Conservation (phyloP, 495 filamentous ascomycete species). For the Trichoderma asperelloides region DNA sequence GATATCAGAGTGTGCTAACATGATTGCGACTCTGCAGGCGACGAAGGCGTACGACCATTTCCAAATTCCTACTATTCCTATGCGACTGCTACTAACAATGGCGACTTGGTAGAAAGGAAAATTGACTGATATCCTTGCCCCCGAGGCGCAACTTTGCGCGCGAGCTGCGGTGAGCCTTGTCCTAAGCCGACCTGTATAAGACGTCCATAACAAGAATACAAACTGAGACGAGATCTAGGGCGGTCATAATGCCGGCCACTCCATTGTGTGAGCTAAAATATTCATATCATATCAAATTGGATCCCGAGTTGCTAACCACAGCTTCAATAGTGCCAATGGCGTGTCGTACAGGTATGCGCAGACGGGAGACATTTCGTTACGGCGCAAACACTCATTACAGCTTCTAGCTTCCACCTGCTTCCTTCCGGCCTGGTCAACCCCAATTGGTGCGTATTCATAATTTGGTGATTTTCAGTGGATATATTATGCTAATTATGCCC, state of each 20-base stretch:
- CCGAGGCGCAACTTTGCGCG: conserved; percentile 29
- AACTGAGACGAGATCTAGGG: conserved; percentile 16
- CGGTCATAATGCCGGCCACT: conserved; percentile 49
- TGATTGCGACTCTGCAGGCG: not conserved
- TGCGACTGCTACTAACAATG: not conserved
- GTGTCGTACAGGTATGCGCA: conserved; percentile 36
- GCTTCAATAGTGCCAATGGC: conserved; percentile 26
- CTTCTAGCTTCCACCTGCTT: conserved; percentile 51
- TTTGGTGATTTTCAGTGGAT: not conserved
- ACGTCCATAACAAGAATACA: conserved; percentile 35
- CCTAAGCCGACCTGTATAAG: conserved; percentile 17
- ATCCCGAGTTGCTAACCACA: conserved; percentile 40
- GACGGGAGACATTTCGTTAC: conserved; percentile 47
- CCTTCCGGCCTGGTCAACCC: conserved; percentile 68
- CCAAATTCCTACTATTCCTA: not conserved
- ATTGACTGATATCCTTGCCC: conserved; percentile 32
- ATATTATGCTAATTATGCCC: not conserved
- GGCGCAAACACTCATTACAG: conserved; percentile 33
- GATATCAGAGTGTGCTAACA: not conserved
- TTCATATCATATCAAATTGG: conserved; percentile 12
- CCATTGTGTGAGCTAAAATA: conserved; percentile 15
- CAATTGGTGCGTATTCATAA: conserved; percentile 28
- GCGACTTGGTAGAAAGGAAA: conserved; percentile 8
- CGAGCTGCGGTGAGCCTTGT: conserved; percentile 24
- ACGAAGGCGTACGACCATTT: not conserved